Evolutionary conservation across 176 grass and related monocot species (phyloP).

Genomic region (Musa beccarii): DNA sequence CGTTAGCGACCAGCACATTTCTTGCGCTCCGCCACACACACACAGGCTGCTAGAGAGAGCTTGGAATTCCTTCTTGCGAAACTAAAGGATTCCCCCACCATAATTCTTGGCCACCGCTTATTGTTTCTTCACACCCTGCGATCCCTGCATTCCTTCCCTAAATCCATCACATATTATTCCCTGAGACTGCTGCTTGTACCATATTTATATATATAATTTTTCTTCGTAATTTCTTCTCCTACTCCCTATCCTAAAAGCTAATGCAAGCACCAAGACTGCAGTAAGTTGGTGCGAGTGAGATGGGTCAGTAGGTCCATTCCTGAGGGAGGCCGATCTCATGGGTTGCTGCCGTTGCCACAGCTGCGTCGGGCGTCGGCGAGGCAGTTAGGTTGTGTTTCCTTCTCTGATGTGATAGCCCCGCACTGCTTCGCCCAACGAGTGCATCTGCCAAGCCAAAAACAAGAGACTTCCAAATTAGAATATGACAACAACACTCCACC

Average conservation of each 20-base stretch:
- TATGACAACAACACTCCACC: too few relatives aligned
- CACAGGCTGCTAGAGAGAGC: background rate
- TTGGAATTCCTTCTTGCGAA: background rate
- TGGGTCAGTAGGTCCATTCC: slow-evolving; percentile 24
- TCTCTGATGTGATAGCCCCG: slow-evolving; percentile 44
- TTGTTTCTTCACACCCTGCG: background rate
- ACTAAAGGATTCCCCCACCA: background rate
- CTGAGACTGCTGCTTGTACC: background rate
- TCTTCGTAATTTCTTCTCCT: background rate
- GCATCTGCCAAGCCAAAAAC: slow-evolving; percentile 33
- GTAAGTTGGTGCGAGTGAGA: background rate
- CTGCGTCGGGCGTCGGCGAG: background rate
- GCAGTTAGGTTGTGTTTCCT: background rate
- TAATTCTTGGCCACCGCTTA: background rate
- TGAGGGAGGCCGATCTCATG: slow-evolving; percentile 25
- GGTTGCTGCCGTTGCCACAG: background rate
- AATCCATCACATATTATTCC: background rate
- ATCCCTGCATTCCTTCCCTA: background rate
- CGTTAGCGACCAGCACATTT: background rate
- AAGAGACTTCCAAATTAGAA: background rate
- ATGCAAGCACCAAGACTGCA: background rate
- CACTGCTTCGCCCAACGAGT: slow-evolving; percentile 62
- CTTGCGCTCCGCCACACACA: background rate
- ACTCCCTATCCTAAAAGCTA: background rate
- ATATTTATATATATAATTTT: background rate